Percentiles rank a stretch among this genome's conserved stretches.
Evolutionary conservation across 2,329 filamentous ascomycete species (phyloP).

Genomic region (Colletotrichum musicola): DNA sequence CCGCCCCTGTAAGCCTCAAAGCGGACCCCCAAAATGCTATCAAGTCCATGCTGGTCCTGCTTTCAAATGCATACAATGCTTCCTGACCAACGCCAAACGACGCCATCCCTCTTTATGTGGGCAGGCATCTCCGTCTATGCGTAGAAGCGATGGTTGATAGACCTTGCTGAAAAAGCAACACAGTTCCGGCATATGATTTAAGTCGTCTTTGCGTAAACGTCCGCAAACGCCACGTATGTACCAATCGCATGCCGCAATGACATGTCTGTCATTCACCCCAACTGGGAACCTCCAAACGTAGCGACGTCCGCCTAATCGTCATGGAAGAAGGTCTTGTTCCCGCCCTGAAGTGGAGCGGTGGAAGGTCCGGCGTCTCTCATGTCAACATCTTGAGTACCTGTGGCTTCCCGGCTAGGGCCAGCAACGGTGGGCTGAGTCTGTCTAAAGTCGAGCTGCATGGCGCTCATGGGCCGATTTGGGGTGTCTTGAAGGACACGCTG

Average conservation of each 20-base stretch:
- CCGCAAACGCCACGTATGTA: too few relatives aligned
- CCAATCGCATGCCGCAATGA: too few relatives aligned
- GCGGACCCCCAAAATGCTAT: slow-evolving; percentile 27
- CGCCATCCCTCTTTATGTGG: slow-evolving; percentile 5
- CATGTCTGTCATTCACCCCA: too few relatives aligned
- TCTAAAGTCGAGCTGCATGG: slow-evolving; percentile 61
- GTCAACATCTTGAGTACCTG: slow-evolving; percentile 61
- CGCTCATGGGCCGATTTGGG: slow-evolving; percentile 64
- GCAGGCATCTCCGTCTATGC: slow-evolving; percentile 18
- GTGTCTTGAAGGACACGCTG: slow-evolving; percentile 59
- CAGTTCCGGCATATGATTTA: background rate
- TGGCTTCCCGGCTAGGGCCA: slow-evolving; percentile 49
- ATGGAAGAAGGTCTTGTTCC: slow-evolving; percentile 64
- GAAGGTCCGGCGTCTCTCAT: slow-evolving; percentile 70
- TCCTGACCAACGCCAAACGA: slow-evolving; percentile 38
- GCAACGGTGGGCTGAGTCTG: slow-evolving; percentile 47
- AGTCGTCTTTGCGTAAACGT: too few relatives aligned
- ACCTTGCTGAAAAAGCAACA: background rate
- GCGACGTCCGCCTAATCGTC: slow-evolving; percentile 52
- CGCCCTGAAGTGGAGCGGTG: slow-evolving; percentile 63
- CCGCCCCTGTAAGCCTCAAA: slow-evolving; percentile 25
- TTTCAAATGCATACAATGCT: slow-evolving; percentile 39
- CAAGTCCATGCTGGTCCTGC: slow-evolving; percentile 32
- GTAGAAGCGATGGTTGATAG: background rate
- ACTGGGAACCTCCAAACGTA: background rate